Percentiles rank a stretch among this genome's conserved stretches.
phyloP scores from a whole-genome alignment of 441 rosid species.

The Melastoma candidum region DNA sequence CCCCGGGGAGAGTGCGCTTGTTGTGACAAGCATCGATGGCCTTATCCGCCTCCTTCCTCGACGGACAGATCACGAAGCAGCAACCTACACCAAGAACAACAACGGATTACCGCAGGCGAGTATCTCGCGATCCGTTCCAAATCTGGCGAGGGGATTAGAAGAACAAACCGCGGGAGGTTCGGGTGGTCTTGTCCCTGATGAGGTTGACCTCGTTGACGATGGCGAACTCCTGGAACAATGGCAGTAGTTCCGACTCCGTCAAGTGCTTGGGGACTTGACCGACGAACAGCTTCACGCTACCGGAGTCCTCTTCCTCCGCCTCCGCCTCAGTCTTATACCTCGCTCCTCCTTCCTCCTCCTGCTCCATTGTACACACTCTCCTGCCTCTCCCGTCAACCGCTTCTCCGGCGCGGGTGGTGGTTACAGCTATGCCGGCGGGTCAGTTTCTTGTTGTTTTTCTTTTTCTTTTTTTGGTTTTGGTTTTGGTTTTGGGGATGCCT shows the following conservation, averaged over 20 bases:
- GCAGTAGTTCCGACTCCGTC: conserved; percentile 80
- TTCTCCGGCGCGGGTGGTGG: conserved; percentile 11
- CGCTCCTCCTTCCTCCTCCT: conserved; percentile 18
- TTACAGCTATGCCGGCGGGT: too few species aligned
- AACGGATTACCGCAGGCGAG: conserved; percentile 42
- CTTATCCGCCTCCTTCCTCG: conserved; percentile 96
- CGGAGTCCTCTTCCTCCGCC: conserved; percentile 30
- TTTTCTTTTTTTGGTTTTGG: too few species aligned
- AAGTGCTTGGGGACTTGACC: conserved; percentile 97
- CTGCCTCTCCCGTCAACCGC: conserved; percentile 42
- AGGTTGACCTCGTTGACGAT: conserved; percentile 92
- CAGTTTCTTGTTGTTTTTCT: too few species aligned
- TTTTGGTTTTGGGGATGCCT: too few species aligned
- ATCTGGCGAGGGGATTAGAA: conserved; percentile 16
- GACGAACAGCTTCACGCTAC: conserved; percentile 87
- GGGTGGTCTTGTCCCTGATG: conserved; percentile 89
- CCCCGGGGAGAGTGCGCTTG: conserved; percentile 95
- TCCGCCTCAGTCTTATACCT: conserved; percentile 27
- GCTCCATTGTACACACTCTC: too few species aligned
- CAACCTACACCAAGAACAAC: conserved; percentile 35
- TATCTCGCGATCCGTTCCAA: conserved; percentile 11
- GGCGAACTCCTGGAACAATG: conserved; percentile 83
- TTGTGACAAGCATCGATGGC: conserved; percentile 87
- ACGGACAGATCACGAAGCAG: conserved; percentile 91
- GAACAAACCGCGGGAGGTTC: conserved; percentile 70